Evolutionary conservation across 768 basidiomycete genomes (phyloP), one percentile per base, ranked within the genome.

Genomic region (Suillus americanus): DNA sequence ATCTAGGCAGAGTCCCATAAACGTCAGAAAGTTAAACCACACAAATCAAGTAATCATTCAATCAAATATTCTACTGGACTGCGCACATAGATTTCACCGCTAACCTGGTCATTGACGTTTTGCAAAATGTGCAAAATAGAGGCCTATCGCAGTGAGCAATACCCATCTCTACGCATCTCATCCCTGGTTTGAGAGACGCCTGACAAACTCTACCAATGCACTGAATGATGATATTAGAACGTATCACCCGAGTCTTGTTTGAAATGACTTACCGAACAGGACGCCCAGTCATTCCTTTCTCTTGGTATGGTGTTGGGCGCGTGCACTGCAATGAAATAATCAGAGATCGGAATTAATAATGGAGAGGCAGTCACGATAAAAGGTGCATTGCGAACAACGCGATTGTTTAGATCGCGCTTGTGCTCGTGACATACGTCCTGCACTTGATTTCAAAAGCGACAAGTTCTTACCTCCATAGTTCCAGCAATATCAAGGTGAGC

Each of bases 401-500:
- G 25, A 25, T 40, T 5, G 23, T 9, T 56, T 16, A 25, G 14
- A 40, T 35, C 61, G 50, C 3, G 63, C 54, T 56, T 48, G 56
- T 35, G 55, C 55, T 30, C 79, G 78, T 16, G 76, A 73, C 79
- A 80, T 76, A 76, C 75, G 35, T 65, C 69, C 18, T 64, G 63
- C 63, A 74, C 66, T 62, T 77, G 76, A 25, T 25, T 5, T 67
- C 41, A 63, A 68, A 13, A 62, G 62, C 45, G 66, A 65, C 66
- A 62, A 33, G 51, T 61, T 75, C 81, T 61, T 46, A 86, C 86
- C 77, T 92, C 90, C 90, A 91, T 91, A 20, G 84, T 77, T 16
- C 90, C 88, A 13, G 87, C 92, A 64, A 94, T 94, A 70, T 96
- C 94, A 50, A 95, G 77, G 74, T 95, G 94, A 1, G 94, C 94